Evolutionary conservation across 495 filamentous ascomycete genomes (phyloP).

Genomic region (Beverwykella pulmonaria): DNA sequence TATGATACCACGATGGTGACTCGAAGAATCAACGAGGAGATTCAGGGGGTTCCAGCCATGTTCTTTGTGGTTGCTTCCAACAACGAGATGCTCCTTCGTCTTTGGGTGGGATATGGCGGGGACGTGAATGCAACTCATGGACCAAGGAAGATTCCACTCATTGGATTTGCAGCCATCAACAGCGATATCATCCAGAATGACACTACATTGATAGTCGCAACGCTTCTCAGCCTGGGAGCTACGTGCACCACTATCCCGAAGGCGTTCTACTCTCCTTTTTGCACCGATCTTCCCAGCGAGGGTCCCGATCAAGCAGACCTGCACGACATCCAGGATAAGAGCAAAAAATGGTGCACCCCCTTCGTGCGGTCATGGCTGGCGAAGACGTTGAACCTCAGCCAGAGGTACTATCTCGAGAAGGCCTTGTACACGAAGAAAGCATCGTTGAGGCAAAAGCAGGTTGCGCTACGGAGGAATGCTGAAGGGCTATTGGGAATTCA

Average conservation of each 20-base stretch:
- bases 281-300: slow-evolving; percentile 6
- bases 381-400: too few species aligned
- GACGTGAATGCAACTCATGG: slow-evolving; percentile 28
- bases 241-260: slow-evolving; percentile 8
- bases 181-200: slow-evolving; percentile 41
- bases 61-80: slow-evolving; percentile 53
- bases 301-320: too few species aligned
- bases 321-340: too few species aligned
- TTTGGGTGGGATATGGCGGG: slow-evolving; percentile 44
- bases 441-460: slow-evolving; percentile 42
- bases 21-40: slow-evolving; percentile 4
- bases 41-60: slow-evolving; percentile 42
- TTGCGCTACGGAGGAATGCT: slow-evolving; percentile 43
- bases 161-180: slow-evolving; percentile 52
- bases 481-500: slow-evolving; percentile 48
- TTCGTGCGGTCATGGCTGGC: too few species aligned
- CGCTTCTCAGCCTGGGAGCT: slow-evolving; percentile 51
- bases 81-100: slow-evolving; percentile 45
- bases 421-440: slow-evolving; percentile 23
- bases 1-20: too few species aligned
- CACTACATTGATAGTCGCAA: slow-evolving; percentile 43
- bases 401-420: too few species aligned
- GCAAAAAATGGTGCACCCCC: not conserved
- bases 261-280: slow-evolving; percentile 18
- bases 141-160: slow-evolving; percentile 44